These are phyloP conservation scores for Saccharomyces kudriavzevii DNA, from an alignment of 805 yeast genomes.

Conservation along the genomic window DNA sequence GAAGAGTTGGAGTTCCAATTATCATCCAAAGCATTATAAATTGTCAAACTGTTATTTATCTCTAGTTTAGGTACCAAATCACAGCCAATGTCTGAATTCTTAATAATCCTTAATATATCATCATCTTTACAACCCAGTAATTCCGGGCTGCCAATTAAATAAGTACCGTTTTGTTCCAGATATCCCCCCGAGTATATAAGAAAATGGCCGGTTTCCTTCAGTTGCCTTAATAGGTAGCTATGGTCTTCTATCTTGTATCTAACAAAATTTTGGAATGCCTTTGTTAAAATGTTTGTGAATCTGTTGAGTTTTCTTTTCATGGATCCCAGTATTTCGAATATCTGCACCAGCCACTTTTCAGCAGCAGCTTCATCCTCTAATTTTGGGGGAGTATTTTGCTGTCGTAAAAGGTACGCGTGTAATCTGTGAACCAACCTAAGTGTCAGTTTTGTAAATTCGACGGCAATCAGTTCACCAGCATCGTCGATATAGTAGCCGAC, in stretches of 20 bases:
- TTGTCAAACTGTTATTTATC: conserved; percentile 22
- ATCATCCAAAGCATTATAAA: conserved; percentile 20
- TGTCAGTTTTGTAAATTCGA: conserved; percentile 59
- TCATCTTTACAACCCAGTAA: conserved; percentile 33
- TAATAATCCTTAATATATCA: conserved; percentile 38
- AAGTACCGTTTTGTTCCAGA: conserved; percentile 66
- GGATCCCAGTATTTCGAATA: conserved; percentile 64
- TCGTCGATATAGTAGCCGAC: conserved; percentile 74
- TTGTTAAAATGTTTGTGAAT: conserved; percentile 58
- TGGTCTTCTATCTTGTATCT: conserved; percentile 49
- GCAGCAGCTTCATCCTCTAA: conserved; percentile 35
- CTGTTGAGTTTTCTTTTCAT: conserved; percentile 76
- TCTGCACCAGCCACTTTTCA: conserved; percentile 58
- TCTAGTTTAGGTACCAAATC: conserved; percentile 33
- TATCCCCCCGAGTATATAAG: conserved; percentile 62
- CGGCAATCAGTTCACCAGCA: conserved; percentile 77
- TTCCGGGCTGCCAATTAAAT: conserved; percentile 63
- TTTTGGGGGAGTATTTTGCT: conserved; percentile 53
- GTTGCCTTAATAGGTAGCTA: conserved; percentile 43
- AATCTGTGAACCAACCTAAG: conserved; percentile 62
- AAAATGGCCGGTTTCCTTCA: conserved; percentile 63
- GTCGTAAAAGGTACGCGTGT: conserved; percentile 62
- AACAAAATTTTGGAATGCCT: conserved; percentile 66
- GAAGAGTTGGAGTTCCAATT: conserved; percentile 21
- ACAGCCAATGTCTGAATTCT: conserved; percentile 44